A percentile compares a stretch with the other conserved stretches of the same genome.
These are phyloP conservation scores for Rhipidocladum racemiflorum DNA, from an alignment of 176 grass and related monocot species.

Conservation along the genomic window DNA sequence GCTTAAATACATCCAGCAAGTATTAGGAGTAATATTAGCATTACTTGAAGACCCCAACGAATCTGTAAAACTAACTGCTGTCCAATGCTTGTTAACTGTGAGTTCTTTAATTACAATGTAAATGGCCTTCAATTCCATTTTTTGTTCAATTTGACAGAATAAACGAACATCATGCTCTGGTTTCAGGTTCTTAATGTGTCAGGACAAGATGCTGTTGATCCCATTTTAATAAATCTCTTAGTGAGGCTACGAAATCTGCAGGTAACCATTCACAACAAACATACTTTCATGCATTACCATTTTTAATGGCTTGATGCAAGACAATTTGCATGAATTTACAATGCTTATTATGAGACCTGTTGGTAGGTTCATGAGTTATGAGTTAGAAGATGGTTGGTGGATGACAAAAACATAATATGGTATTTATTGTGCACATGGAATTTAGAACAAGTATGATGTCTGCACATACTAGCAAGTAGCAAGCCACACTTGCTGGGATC, in stretches of 20 bases:
- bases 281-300: not conserved
- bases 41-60: slow-evolving; percentile 93
- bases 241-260: slow-evolving; percentile 89
- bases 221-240: slow-evolving; percentile 85
- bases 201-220: slow-evolving; percentile 74
- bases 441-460: slow-evolving; percentile 1
- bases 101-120: slow-evolving; percentile 28
- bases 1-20: slow-evolving; percentile 74
- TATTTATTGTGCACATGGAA: slow-evolving; percentile 1
- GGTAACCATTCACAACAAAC: slow-evolving; percentile 46
- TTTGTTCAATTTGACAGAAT: slow-evolving; percentile 18
- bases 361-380: not conserved
- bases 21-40: slow-evolving; percentile 85
- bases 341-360: slow-evolving; percentile 10
- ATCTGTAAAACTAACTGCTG: slow-evolving; percentile 91
- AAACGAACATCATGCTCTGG: slow-evolving; percentile 14
- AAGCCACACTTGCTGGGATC: too few relatives aligned
- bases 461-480: not conserved
- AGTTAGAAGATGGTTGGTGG: not conserved
- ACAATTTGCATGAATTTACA: not conserved
- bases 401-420: not conserved
- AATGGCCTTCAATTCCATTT: slow-evolving; percentile 3
- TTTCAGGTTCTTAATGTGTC: slow-evolving; percentile 85
- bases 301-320: not conserved
- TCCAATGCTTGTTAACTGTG: slow-evolving; percentile 85